Conservation (phyloP, 805 yeast genomes). For the Schwanniomyces sp. region DNA sequence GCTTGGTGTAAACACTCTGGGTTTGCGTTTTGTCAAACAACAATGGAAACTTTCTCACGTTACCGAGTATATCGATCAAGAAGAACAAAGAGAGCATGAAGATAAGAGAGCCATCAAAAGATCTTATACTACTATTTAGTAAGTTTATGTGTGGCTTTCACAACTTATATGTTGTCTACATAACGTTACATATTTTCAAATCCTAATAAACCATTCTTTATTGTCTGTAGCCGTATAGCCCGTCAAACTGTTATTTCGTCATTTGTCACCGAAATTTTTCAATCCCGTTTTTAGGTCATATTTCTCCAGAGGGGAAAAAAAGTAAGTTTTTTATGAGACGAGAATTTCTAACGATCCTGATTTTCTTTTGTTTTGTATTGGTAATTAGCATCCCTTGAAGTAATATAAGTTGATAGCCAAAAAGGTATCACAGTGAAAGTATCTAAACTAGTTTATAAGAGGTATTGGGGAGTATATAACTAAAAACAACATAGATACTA, state of each 20-base stretch:
- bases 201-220: not conserved
- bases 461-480: not conserved
- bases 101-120: constrained; percentile 68
- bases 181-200: not conserved
- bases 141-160: not conserved
- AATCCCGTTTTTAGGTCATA: not conserved
- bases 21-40: constrained; percentile 66
- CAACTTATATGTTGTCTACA: not conserved
- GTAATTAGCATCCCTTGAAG: not conserved
- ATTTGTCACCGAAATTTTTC: not conserved
- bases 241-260: not conserved
- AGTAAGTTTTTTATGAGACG: not conserved
- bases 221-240: not conserved
- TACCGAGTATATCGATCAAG: constrained; percentile 69
- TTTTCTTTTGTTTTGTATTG: not conserved
- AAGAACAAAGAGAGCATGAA: constrained; percentile 52
- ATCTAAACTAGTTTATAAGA: not conserved
- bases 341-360: not conserved
- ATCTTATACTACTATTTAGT: constrained; percentile 56
- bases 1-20: constrained; percentile 84
- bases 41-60: constrained; percentile 81
- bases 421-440: not conserved
- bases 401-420: not conserved
- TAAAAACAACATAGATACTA: not conserved
- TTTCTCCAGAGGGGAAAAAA: not conserved